Conservation (phyloP, 208 protist species). For the Crithidia thermophila region DNA sequence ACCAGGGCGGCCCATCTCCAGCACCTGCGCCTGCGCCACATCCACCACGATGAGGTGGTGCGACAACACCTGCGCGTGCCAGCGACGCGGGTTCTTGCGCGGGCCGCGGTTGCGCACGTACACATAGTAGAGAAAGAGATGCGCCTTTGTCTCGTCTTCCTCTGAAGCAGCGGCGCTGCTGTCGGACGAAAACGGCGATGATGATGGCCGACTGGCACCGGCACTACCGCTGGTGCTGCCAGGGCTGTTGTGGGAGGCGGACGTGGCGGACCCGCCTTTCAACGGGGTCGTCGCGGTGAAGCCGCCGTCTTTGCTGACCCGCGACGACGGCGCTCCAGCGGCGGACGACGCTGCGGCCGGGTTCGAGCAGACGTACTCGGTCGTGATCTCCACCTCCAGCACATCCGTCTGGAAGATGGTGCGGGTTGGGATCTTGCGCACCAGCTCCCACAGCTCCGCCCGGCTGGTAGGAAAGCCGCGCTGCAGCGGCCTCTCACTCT, state of each 20-base stretch:
- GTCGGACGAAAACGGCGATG: not conserved
- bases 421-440: slow-evolving; percentile 55
- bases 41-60: slow-evolving; percentile 77
- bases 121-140: slow-evolving; percentile 85
- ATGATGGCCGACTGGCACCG: not conserved
- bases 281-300: slow-evolving; percentile 27
- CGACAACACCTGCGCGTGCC: slow-evolving; percentile 83
- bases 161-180: not conserved
- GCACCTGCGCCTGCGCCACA: slow-evolving; percentile 36
- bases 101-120: slow-evolving; percentile 72
- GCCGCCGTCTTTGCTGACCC: not conserved
- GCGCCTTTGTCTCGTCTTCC: slow-evolving; percentile 21
- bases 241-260: not conserved
- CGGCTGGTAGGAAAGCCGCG: slow-evolving; percentile 28
- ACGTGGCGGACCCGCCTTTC: slow-evolving; percentile 1
- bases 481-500: not conserved
- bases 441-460: slow-evolving; percentile 37
- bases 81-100: slow-evolving; percentile 57
- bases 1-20: slow-evolving; percentile 78
- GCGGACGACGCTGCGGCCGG: slow-evolving; percentile 2
- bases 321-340: not conserved
- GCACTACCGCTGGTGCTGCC: not conserved
- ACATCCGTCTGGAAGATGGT: slow-evolving; percentile 64
- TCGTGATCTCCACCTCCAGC: slow-evolving; percentile 75
- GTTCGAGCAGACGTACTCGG: slow-evolving; percentile 72